Evolutionary conservation across 345 rosid species (phyloP), one percentile per base, ranked within the genome.

Genomic region (Aquilaria yunnanensis): DNA sequence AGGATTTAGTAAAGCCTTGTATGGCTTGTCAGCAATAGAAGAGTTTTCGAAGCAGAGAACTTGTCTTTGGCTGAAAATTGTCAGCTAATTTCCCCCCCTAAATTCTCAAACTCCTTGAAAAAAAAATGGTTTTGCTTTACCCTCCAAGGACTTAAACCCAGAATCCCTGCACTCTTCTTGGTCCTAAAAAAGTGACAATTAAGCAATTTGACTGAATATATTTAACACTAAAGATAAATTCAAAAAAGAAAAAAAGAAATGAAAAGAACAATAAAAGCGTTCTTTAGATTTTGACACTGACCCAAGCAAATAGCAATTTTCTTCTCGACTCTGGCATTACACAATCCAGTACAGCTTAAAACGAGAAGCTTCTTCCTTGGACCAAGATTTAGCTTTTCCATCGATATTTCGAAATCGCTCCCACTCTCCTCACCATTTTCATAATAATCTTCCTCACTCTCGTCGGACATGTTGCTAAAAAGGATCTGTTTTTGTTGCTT

Each of bases 1-100:
- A 51, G 85, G 82, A 71, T 82, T 82, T 0, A 76, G 63, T 14
- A 85, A 75, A 56, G 82, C 76, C 64, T 75, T 82, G 59, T 80
- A 73, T 5, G 90, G 79, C 10, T 73, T 60, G 56, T 74, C 71
- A 54, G 81, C 87, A 9, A 76, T 67, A 80, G 55, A 49, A 71
- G 12, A 0, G 85, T 76, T 58, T 78, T 73, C 2, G 68, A 54
- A 8, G 75, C 55, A 32, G 77, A 78, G 50, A 57, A 78, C 0
- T 45, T 14, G 41, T 5, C 37, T 46, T 6, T 10, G 3, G 43
- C 8, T 4, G n/a, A 1, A 2, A 31, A 16, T 16, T 16, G 16
- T 16, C 16, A 16, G 16, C 16, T 16, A 12, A 37, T 8, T 37
- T 10, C 33, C 16, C 16, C 65, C 69, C 80, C 73, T 32, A 74